Conservation (phyloP, 2,329 filamentous ascomycete genomes). For the Fusarium nisikadoi region DNA sequence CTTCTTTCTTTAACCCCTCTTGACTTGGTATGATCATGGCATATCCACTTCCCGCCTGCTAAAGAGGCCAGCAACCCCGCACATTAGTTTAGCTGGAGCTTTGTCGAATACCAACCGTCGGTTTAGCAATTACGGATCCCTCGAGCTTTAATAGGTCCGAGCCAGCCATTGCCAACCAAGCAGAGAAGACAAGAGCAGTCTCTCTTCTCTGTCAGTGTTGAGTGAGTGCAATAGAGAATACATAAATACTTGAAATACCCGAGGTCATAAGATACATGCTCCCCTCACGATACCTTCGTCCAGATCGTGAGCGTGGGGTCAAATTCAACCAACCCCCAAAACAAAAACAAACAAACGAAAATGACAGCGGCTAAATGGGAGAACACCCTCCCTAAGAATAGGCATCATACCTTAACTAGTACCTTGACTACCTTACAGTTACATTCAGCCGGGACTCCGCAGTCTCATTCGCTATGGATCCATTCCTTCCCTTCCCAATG, state of each 20-base stretch:
- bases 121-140: constrained; percentile 41
- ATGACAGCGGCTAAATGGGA: background rate
- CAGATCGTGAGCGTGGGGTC: background rate
- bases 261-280: background rate
- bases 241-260: background rate
- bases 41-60: constrained; percentile 21
- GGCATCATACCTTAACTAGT: background rate
- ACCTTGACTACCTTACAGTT: background rate
- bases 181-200: background rate
- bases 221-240: background rate
- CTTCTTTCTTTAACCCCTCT: constrained; percentile 12
- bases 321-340: background rate
- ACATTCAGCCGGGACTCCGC: background rate
- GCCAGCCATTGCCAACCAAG: background rate
- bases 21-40: constrained; percentile 8
- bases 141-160: background rate
- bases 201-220: background rate
- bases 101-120: constrained; percentile 40
- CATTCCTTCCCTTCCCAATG: background rate
- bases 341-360: background rate
- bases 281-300: constrained; percentile 1
- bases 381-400: background rate
- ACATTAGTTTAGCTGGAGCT: constrained; percentile 1
- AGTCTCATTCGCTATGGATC: constrained; percentile 8
- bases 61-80: constrained; percentile 12